A percentile compares a stretch with the other conserved stretches of the same genome.
Conservation (phyloP, 257 asterid genomes). For the Cinchona pubescens region DNA sequence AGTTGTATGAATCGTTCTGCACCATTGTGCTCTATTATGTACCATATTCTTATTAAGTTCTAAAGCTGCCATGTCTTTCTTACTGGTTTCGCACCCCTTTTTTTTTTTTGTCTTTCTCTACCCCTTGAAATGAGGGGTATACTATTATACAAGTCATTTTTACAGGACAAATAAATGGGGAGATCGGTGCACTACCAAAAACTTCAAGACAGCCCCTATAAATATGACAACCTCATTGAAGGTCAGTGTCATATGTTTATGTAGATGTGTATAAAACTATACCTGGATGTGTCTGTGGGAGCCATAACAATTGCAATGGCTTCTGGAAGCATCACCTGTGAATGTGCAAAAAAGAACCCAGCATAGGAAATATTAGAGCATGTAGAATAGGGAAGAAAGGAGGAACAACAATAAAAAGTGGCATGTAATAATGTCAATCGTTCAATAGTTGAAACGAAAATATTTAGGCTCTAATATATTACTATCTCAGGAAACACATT, state of each 20-base stretch:
- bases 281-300: constrained; percentile 68
- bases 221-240: neutral
- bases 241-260: neutral
- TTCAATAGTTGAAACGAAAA: neutral
- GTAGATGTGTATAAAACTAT: neutral
- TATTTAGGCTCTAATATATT: neutral
- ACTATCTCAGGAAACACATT: neutral
- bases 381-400: neutral
- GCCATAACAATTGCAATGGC: constrained; percentile 98
- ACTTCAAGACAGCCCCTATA: neutral
- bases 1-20: too few relatives aligned
- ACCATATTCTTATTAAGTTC: too few relatives aligned
- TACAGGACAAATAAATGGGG: neutral
- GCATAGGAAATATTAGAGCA: neutral
- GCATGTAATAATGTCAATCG: neutral
- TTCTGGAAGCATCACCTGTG: constrained; percentile 90
- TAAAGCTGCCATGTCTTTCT: too few relatives aligned
- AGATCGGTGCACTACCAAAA: neutral
- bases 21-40: too few relatives aligned
- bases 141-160: neutral
- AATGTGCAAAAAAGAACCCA: constrained; percentile 18
- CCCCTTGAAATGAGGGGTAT: neutral
- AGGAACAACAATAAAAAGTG: neutral
- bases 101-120: too few relatives aligned
- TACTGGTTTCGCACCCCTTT: too few relatives aligned